These are phyloP conservation scores for Diaporthe helianthi DNA, from an alignment of 2,329 filamentous ascomycete species.

Conservation along the genomic window DNA sequence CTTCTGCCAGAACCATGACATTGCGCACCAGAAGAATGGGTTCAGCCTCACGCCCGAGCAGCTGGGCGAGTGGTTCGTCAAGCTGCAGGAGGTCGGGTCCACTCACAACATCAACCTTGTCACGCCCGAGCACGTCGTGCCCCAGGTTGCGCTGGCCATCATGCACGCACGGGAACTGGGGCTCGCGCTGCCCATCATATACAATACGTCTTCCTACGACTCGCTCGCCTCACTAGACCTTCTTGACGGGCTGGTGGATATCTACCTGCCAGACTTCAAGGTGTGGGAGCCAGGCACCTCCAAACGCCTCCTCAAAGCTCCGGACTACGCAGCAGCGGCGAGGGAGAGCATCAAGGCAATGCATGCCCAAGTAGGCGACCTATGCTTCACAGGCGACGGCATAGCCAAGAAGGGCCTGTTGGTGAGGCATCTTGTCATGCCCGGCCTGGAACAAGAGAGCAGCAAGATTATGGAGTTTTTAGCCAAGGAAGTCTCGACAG, in stretches of 20 bases:
- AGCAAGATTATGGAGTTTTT: conserved; percentile 78
- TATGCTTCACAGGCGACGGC: conserved; percentile 82
- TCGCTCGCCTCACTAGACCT: conserved; percentile 74
- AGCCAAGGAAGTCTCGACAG: conserved; percentile 73
- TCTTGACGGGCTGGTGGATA: conserved; percentile 81
- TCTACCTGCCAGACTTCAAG: conserved; percentile 90
- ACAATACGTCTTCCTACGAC: conserved; percentile 86
- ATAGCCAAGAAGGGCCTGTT: conserved; percentile 80
- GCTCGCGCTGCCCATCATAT: conserved; percentile 76
- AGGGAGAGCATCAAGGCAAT: conserved; percentile 81
- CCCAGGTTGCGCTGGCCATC: conserved; percentile 80
- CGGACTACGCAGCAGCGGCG: conserved; percentile 75
- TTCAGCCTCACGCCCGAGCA: conserved; percentile 81
- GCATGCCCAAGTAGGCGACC: conserved; percentile 81
- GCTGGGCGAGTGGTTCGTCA: conserved; percentile 80
- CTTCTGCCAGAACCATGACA: conserved; percentile 84
- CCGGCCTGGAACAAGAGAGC: conserved; percentile 77
- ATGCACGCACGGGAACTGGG: conserved; percentile 75
- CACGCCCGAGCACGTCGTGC: conserved; percentile 86
- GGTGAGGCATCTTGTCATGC: conserved; percentile 85
- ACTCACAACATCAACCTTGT: conserved; percentile 93
- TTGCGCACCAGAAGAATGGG: conserved; percentile 81
- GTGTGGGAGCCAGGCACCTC: conserved; percentile 74
- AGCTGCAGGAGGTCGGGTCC: conserved; percentile 78
- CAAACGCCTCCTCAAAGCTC: conserved; percentile 76